These are phyloP conservation scores for Casuarina equisetifolia DNA, from an alignment of 306 rosid species.

Conservation along the genomic window DNA sequence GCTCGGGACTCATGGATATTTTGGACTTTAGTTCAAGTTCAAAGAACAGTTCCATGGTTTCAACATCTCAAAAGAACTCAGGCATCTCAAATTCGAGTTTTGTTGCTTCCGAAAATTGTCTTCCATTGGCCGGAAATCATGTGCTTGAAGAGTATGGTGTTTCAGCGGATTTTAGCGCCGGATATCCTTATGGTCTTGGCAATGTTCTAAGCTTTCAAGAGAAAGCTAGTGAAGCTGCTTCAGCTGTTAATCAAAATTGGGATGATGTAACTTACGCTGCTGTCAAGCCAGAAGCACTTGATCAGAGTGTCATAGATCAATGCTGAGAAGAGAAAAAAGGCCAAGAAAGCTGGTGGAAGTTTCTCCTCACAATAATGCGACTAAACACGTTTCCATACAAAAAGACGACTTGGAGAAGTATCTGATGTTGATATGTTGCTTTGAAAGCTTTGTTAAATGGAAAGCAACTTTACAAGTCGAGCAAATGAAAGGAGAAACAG, in stretches of 20 bases:
- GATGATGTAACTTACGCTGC: slow-evolving; percentile 47
- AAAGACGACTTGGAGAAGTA: slow-evolving; percentile 10
- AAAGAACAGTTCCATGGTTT: slow-evolving; percentile 19
- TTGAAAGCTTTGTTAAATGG: too few relatives aligned
- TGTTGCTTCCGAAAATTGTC: slow-evolving; percentile 30
- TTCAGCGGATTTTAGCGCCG: slow-evolving; percentile 53
- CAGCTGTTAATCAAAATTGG: slow-evolving; percentile 36
- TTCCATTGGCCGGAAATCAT: slow-evolving; percentile 26
- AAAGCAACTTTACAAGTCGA: slow-evolving; percentile 21
- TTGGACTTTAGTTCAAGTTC: slow-evolving; percentile 40
- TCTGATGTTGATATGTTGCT: neutral
- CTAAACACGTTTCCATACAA: neutral
- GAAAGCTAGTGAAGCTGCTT: slow-evolving; percentile 34
- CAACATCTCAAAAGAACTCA: slow-evolving; percentile 45
- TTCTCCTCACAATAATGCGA: slow-evolving; percentile 3
- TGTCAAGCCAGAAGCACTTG: slow-evolving; percentile 33
- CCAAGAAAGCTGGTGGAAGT: neutral
- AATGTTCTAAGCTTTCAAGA: slow-evolving; percentile 37
- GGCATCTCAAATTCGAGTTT: slow-evolving; percentile 44
- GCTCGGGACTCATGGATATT: slow-evolving; percentile 23
- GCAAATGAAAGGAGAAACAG: too few relatives aligned
- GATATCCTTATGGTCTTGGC: slow-evolving; percentile 38
- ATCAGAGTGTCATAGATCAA: slow-evolving; percentile 26
- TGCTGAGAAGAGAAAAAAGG: neutral
- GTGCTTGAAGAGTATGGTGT: slow-evolving; percentile 30